phyloP scores from a whole-genome alignment of 352 stramenopile genomes.

The Elongisporangium undulatum region DNA sequence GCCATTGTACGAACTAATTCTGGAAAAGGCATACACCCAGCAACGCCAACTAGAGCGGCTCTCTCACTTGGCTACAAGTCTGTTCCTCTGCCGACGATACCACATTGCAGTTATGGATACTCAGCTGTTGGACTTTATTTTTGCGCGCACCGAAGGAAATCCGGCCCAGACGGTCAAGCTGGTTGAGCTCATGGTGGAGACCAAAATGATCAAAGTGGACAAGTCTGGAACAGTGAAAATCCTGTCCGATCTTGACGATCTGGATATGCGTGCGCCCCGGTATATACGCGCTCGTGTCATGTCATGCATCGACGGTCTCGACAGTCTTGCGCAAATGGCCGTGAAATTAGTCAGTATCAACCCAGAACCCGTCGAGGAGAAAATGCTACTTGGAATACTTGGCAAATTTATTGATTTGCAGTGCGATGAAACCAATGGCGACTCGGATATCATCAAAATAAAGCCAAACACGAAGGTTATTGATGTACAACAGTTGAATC shows the following conservation, averaged over 20 bases:
- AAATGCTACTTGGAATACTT: slow-evolving; percentile 53
- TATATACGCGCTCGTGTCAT: slow-evolving; percentile 70
- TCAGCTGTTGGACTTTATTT: slow-evolving; percentile 70
- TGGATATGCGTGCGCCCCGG: slow-evolving; percentile 69
- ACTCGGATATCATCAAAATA: slow-evolving; percentile 22
- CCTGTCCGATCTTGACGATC: slow-evolving; percentile 62
- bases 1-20: slow-evolving; percentile 21
- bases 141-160: slow-evolving; percentile 60
- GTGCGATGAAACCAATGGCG: slow-evolving; percentile 13
- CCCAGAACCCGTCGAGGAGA: slow-evolving; percentile 55
- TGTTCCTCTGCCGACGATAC: slow-evolving; percentile 72
- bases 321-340: slow-evolving; percentile 50
- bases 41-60: slow-evolving; percentile 22
- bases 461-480: slow-evolving; percentile 33
- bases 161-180: slow-evolving; percentile 62
- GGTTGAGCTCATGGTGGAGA: slow-evolving; percentile 62
- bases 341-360: slow-evolving; percentile 69
- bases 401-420: slow-evolving; percentile 32
- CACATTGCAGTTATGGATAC: slow-evolving; percentile 83
- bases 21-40: background rate
- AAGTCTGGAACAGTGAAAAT: slow-evolving; percentile 44
- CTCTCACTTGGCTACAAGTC: slow-evolving; percentile 56
- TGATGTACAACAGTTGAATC: slow-evolving; percentile 44
- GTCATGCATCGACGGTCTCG: slow-evolving; percentile 54
- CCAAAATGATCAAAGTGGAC: slow-evolving; percentile 61